Percentiles rank a stretch among this genome's conserved stretches.
phyloP scores from a whole-genome alignment of 1,139 yeast species.

The Saccharomycopsis phalli region DNA sequence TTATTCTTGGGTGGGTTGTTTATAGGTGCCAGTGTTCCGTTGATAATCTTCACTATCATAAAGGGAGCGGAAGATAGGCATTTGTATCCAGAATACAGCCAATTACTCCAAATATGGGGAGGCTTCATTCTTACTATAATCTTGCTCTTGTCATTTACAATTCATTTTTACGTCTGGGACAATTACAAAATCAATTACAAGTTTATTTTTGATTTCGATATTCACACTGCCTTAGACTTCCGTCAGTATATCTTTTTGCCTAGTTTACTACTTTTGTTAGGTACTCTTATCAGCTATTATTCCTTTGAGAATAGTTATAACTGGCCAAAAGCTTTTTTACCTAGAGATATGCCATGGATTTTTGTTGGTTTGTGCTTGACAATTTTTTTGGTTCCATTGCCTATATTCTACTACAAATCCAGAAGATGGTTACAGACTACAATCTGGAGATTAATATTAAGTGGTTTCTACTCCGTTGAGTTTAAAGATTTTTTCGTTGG shows the following conservation, averaged over 20 bases:
- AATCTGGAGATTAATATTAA: conserved; percentile 59
- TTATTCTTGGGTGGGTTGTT: conserved; percentile 55
- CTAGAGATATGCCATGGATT: conserved; percentile 76
- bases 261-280: conserved; percentile 44
- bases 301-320: conserved; percentile 51
- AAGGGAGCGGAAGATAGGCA: conserved; percentile 37
- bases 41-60: conserved; percentile 44
- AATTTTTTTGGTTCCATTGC: conserved; percentile 52
- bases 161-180: conserved; percentile 69
- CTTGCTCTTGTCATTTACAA: conserved; percentile 52
- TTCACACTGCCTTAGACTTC: conserved; percentile 58
- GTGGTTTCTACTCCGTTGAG: conserved; percentile 92
- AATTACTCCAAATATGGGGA: conserved; percentile 78
- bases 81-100: conserved; percentile 27
- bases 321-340: conserved; percentile 53
- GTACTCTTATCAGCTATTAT: conserved; percentile 62
- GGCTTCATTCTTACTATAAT: conserved; percentile 68
- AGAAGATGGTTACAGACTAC: conserved; percentile 61
- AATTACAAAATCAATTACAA: conserved; percentile 73
- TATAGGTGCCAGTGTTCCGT: conserved; percentile 64
- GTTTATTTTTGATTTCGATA: conserved; percentile 84
- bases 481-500: conserved; percentile 91
- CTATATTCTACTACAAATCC: conserved; percentile 42
- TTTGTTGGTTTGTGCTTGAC: conserved; percentile 48
- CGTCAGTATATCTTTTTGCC: conserved; percentile 59